A percentile compares a stretch with the other conserved stretches of the same genome.
Evolutionary conservation across 805 yeast species (phyloP).

Genomic region (Candida lessepsii): DNA sequence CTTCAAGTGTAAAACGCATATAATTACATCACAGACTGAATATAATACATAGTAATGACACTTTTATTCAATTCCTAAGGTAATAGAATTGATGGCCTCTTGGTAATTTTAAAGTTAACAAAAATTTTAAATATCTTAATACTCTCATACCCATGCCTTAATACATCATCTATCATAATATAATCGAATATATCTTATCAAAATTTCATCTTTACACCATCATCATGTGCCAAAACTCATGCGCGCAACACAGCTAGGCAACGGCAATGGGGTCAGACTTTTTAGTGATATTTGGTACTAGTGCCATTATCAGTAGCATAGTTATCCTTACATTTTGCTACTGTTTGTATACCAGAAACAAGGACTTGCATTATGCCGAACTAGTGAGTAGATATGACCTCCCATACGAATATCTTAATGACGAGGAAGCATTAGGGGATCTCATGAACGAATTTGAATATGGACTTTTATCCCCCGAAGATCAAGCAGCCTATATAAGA

Average conservation of each 20-base stretch:
- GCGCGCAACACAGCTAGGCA: conserved; percentile 2
- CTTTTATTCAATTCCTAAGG: too few species aligned
- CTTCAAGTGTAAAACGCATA: neutral
- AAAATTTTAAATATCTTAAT: too few species aligned
- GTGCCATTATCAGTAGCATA: neutral
- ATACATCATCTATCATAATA: too few species aligned
- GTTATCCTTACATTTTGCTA: neutral
- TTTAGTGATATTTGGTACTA: neutral
- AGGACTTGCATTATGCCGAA: neutral
- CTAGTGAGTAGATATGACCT: conserved; percentile 17
- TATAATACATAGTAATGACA: too few species aligned
- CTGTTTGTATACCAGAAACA: neutral
- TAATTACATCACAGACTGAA: too few species aligned
- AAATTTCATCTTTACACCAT: too few species aligned
- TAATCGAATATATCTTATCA: too few species aligned
- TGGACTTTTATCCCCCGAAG: conserved; percentile 39
- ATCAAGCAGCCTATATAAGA: conserved; percentile 33
- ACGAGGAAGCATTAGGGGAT: conserved; percentile 34
- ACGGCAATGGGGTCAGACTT: neutral
- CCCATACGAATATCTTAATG: conserved; percentile 40
- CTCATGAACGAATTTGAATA: conserved; percentile 39
- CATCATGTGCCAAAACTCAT: too few species aligned
- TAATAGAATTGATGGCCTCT: too few species aligned
- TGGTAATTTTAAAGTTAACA: too few species aligned
- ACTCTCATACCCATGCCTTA: too few species aligned